Evolutionary conservation across 768 basidiomycete genomes (phyloP), one percentile per base, ranked within the genome.

Genomic region (Leccinum rimulosum): DNA sequence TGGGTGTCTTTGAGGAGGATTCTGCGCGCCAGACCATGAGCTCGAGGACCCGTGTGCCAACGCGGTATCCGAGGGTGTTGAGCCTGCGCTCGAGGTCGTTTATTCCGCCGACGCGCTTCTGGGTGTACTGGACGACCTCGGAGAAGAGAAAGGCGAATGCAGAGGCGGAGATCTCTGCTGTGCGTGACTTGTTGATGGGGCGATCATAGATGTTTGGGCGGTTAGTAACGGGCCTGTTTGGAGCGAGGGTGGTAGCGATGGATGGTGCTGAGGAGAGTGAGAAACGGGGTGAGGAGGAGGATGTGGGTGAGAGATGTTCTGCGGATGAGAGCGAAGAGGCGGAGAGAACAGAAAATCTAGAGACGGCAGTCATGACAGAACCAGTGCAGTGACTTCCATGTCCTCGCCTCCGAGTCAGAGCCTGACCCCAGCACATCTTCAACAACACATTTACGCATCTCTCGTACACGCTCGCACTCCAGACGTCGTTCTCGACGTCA

Each of bases 81-180:
- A 99, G 79, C 59, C 95, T 87, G 66, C 90, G 84, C 75, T 99
- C 97, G 61, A 99, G 81, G 74, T 98, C 97, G 71, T 92, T 90
- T 62, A 99, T 95, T 7, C 95, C 96, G 66, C 84, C 85, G 54
- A 98, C 96, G 54, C 94, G 85, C 68, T 93, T 95, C 76, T 98
- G 97, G 1, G 93, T 96, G 75, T 98, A 98, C 73, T 95, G 89
- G 2, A 99, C 88, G 12, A 95, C 80, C 75, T 98, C 95, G 4
- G 91, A 90, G 74, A 98, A 95, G 58, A 98, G 80, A 70, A 97
- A 98, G 0, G 89, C 82, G 70, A 93, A 95, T 1, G 94, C 89
- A 3, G 88, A 82, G 5, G 86, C 79, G 15, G 91, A 89, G 54
- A 96, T 92, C 70, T 98, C 96, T 27, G 87, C 75, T 12, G 84